Percentiles rank a stretch among this genome's conserved stretches.
Conservation (phyloP, 129 eudicot genomes). For the Apium graveolens region DNA sequence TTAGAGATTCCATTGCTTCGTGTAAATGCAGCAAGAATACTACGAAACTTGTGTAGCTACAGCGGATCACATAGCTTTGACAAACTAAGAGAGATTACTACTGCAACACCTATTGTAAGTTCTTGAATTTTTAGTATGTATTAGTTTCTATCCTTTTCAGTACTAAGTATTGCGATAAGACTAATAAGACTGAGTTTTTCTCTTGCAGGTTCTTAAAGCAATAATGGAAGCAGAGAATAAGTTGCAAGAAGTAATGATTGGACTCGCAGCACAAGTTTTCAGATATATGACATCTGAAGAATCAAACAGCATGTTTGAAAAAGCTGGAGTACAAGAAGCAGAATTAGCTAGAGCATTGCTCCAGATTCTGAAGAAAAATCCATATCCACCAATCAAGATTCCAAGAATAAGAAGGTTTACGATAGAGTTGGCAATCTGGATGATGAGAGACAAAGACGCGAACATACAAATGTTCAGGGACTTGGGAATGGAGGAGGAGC, state of each 20-base stretch:
- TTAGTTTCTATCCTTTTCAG: neutral
- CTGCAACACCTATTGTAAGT: constrained; percentile 71
- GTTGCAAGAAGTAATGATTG: constrained; percentile 85
- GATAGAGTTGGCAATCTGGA: constrained; percentile 72
- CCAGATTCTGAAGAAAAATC: constrained; percentile 45
- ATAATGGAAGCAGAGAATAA: constrained; percentile 66
- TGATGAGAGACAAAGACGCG: constrained; percentile 54
- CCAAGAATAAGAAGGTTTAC: constrained; percentile 77
- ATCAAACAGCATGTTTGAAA: constrained; percentile 38
- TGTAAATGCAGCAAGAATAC: constrained; percentile 51
- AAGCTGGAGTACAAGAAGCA: constrained; percentile 35
- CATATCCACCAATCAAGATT: constrained; percentile 51
- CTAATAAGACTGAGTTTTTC: neutral
- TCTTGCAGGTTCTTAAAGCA: constrained; percentile 52
- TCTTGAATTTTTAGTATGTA: neutral
- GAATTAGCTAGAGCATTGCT: constrained; percentile 45
- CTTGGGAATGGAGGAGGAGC: constrained; percentile 49
- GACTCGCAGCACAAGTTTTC: constrained; percentile 63
- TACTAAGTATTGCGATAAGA: neutral
- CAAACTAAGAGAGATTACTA: constrained; percentile 36
- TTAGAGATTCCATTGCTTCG: constrained; percentile 52
- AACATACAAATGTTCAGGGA: constrained; percentile 37
- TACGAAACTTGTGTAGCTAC: constrained; percentile 62
- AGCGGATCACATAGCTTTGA: constrained; percentile 51
- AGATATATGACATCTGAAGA: constrained; percentile 47